Evolutionary conservation across 2,329 filamentous ascomycete genomes (phyloP), one percentile per base, ranked within the genome.

Genomic region (Tolypocladium sp.): DNA sequence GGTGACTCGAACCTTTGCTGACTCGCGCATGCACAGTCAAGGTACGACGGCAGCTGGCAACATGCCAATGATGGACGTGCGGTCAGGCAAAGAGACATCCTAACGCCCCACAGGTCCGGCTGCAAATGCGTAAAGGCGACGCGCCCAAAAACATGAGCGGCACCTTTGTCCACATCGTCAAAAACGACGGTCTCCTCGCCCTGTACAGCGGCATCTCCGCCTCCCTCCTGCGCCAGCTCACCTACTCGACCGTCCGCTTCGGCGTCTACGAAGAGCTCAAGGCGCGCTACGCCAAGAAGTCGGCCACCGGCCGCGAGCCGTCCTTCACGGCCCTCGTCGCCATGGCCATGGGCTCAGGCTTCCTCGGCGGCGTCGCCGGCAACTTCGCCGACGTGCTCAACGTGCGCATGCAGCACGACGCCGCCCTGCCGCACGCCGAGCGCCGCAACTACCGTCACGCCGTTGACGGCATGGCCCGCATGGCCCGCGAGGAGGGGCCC

Each of bases 301-400:
- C 71, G 56, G 65, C 67, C 3, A n/a, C n/a, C 56, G 74, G 76
- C 64, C 65, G 69, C 49, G 75, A 78, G 57, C 88, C 92, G 3
- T 85, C 88, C 2, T 86, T 96, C 67, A 79, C 86, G 13, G 80
- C 84, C n/a, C 86, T 99, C 12, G 82, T 96, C 63, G 89, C 83
- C 64, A 90, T 97, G 74, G 91, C 93, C 57, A 88, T 86, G 30
- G 77, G 85, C 35, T 93, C 94, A 9, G 94, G 94, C 57, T 90
- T 97, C 70, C 75, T 95, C 3, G 94, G 94, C 62, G 94, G 94
- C 56, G 77, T 97, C 54, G 90, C 88, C 7, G 94, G 94, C 64
- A 99, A 97, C 76, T 92, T 92, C 3, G 93, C 92, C 64, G 94
- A 99, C 72, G 92, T 99, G 40, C 81, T 97, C 69, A 99, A 99